Base-by-base conservation (phyloP, 176 grass and related monocot genomes). In the Rhynchospora tenuis region DNA sequence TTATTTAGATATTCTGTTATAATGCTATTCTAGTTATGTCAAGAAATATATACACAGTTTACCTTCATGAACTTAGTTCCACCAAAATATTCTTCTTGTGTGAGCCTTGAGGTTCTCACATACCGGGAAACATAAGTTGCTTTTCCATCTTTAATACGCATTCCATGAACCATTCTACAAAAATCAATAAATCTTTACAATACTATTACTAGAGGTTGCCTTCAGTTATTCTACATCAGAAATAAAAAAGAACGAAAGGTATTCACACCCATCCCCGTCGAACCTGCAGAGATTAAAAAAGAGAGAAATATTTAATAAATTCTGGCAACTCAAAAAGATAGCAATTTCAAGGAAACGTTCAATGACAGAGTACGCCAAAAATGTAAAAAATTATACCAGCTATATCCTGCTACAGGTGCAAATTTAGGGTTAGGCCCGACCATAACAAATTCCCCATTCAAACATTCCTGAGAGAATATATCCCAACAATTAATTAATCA, bases 371-470 rank as follows among this genome's bases (percentile, higher is more conserved):
- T 15, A 22, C 28, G 22, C 44, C 1, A 70, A 63, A 79, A 2
- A 86, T 64, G 52, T 29, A 60, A 70, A 78, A 24, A 71, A 72
- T 2, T 42, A 46, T 93, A 97, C 94, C 94, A 98, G 65, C 94
- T 92, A 81, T 94, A 93, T 9, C 92, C 92, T 10, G 95, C 95
- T 27, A 94, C 87, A 48, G 95, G 95, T 51, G 60, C 86, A 83
- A 94, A 98, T 86, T 98, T 98, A 7, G 94, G 94, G 67, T 98
- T 98, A 9, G 95, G 90, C 27, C 92, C 95, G 20, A 98, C 92
- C 60, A 90, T 91, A 65, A 98, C 92, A 91, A 98, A 98, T 76
- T 98, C 95, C 22, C 95, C 95, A 78, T 94, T 94, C 92, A 98
- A 94, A 56, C 95, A 98, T 75, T 94, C 87, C 95, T 98, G 86